phyloP scores from a whole-genome alignment of 108 stramenopile genomes.

The Pseudonitzschia delicatissima region DNA sequence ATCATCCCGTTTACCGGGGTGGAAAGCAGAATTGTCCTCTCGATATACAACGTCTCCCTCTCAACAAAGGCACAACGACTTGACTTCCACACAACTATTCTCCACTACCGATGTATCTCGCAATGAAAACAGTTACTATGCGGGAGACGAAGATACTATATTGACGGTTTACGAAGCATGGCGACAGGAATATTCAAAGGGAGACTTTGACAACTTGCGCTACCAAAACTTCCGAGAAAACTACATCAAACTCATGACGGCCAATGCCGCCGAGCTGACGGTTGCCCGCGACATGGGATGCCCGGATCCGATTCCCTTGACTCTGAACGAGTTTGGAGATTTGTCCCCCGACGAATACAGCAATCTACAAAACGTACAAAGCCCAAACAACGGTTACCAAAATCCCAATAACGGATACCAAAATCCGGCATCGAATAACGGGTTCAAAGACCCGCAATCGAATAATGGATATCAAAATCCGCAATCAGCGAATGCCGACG shows the following conservation, averaged over 20 bases:
- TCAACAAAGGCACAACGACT: neutral
- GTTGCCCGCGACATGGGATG: constrained; percentile 8
- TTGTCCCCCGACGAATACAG: constrained; percentile 52
- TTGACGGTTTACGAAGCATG: constrained; percentile 19
- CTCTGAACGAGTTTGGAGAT: constrained; percentile 63
- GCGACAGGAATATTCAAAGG: constrained; percentile 17
- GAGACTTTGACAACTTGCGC: constrained; percentile 16
- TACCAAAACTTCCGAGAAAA: constrained; percentile 25
- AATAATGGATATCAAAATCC: neutral
- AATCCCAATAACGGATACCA: neutral
- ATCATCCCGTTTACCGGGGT: neutral
- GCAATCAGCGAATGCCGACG: constrained; percentile 25
- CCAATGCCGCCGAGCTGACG: constrained; percentile 11
- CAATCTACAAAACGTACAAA: constrained; percentile 25
- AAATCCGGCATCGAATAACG: neutral
- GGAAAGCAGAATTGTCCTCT: neutral
- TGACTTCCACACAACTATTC: neutral
- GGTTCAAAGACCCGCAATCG: neutral
- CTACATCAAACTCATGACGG: constrained; percentile 17
- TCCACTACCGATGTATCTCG: neutral
- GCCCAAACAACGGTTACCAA: neutral
- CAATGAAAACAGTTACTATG: neutral
- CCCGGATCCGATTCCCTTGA: constrained; percentile 11
- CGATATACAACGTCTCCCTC: neutral
- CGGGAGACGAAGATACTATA: constrained; percentile 1